Evolutionary conservation across 2,329 filamentous ascomycete genomes (phyloP).

Genomic region (Furcasterigmium furcatum): DNA sequence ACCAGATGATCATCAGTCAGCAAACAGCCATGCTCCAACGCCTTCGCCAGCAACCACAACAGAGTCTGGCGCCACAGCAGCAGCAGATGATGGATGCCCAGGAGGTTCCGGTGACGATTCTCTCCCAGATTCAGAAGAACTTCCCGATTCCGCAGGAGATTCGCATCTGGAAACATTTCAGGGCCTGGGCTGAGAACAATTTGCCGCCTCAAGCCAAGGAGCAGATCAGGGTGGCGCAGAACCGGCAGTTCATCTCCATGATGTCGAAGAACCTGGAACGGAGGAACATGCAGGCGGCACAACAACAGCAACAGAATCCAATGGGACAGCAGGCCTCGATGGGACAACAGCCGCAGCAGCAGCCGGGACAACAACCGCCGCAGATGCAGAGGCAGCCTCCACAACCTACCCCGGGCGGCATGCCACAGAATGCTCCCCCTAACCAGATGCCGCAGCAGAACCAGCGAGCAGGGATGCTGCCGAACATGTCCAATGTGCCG

Average conservation of each 20-base stretch:
- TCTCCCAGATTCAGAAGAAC: conserved; percentile 22
- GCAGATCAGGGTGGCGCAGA: conserved; percentile 30
- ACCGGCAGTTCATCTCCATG: conserved; percentile 29
- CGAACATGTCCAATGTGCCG: conserved; percentile 13
- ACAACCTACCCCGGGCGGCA: conserved; percentile 2
- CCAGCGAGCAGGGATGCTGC: conserved; percentile 13
- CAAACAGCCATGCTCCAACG: conserved; percentile 20
- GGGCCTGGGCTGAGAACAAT: conserved; percentile 35
- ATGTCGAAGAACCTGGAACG: too few species aligned
- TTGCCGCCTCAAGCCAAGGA: conserved; percentile 25
- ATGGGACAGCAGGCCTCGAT: conserved; percentile 12
- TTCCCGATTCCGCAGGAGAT: conserved; percentile 32
- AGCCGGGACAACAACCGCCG: conserved; percentile 14
- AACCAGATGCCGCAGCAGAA: conserved; percentile 5
- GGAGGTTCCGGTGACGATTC: conserved; percentile 38
- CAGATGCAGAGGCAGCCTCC: conserved; percentile 6
- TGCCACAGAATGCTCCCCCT: conserved; percentile 4
- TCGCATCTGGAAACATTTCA: conserved; percentile 48
- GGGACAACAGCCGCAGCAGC: conserved; percentile 14
- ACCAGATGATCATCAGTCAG: conserved; percentile 15
- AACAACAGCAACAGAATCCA: conserved; percentile 16
- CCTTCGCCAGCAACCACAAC: conserved; percentile 16
- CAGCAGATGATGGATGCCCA: conserved; percentile 42
- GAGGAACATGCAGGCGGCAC: conserved; percentile 16
- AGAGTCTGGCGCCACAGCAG: conserved; percentile 22